Percentiles rank a stretch among this genome's conserved stretches.
phyloP scores from a whole-genome alignment of 2,329 filamentous ascomycete genomes.

The Pyrenochaeta sp. region DNA sequence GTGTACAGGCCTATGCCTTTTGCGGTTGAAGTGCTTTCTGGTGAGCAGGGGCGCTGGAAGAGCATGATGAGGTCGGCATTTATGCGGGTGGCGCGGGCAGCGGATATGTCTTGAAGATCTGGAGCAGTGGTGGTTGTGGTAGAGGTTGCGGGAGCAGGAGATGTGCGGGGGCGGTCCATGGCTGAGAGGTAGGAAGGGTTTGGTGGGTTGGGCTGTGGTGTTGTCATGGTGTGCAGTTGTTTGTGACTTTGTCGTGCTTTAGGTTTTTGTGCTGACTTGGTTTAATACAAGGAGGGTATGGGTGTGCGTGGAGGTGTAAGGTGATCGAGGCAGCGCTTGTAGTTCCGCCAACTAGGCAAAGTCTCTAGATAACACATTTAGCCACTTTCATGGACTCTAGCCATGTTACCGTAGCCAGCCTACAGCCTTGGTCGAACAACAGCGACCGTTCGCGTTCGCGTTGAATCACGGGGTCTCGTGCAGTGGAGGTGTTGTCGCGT shows the following conservation, averaged over 20 bases:
- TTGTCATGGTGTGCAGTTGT: not conserved
- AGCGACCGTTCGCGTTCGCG: not conserved
- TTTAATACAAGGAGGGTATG: not conserved
- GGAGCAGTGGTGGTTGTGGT: constrained; percentile 1
- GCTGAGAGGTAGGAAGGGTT: not conserved
- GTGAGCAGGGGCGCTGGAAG: constrained; percentile 7
- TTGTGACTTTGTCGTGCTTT: not conserved
- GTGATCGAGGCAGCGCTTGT: not conserved
- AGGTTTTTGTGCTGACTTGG: not conserved
- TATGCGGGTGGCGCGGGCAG: constrained; percentile 21
- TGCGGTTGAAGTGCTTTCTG: constrained; percentile 13
- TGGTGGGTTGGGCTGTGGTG: not conserved
- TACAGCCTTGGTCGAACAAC: not conserved
- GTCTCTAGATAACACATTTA: not conserved
- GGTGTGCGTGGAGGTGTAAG: not conserved
- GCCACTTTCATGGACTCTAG: not conserved
- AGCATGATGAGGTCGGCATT: constrained; percentile 31
- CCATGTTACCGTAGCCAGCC: not conserved
- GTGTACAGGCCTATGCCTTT: constrained; percentile 40
- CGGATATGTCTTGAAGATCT: constrained; percentile 19
- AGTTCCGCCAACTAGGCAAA: not conserved
- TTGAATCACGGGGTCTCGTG: constrained; percentile 2
- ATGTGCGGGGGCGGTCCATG: not conserved
- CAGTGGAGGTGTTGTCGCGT: not conserved
- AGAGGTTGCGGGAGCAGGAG: not conserved